These are phyloP conservation scores for Haberlea rhodopensis DNA, from an alignment of 257 asterid genomes.

Conservation along the genomic window DNA sequence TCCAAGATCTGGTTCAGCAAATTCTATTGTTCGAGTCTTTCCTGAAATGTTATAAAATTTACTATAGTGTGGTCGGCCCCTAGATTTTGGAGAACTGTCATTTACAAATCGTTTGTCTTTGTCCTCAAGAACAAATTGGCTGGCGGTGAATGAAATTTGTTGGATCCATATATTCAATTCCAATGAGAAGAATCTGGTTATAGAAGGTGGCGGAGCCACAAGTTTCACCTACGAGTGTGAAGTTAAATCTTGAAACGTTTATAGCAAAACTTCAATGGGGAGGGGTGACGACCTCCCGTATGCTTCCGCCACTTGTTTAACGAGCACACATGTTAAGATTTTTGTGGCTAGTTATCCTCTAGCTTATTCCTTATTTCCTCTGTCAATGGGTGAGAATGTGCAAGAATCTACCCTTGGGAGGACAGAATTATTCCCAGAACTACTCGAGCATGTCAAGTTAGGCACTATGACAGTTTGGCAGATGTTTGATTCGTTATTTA, in stretches of 20 bases:
- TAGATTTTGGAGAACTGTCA: background rate
- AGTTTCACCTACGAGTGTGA: background rate
- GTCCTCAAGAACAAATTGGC: background rate
- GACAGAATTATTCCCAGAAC: background rate
- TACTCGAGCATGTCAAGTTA: background rate
- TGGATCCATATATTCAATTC: background rate
- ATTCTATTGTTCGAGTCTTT: background rate
- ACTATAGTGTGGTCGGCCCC: background rate
- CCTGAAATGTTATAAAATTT: background rate
- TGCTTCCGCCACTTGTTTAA: background rate
- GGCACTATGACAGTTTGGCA: background rate
- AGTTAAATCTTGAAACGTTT: background rate
- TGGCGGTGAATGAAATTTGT: background rate
- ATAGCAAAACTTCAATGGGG: background rate
- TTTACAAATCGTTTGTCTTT: background rate
- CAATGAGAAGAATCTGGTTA: background rate
- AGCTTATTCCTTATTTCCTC: background rate
- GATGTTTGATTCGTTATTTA: background rate
- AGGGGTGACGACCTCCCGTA: background rate
- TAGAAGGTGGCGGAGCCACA: background rate
- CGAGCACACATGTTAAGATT: background rate
- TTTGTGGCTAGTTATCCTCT: background rate
- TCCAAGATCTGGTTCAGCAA: background rate
- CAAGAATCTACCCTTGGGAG: background rate
- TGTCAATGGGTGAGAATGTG: background rate